A percentile compares a stretch with the other conserved stretches of the same genome.
These are phyloP conservation scores for Aspergillus egyptiacus DNA, from an alignment of 495 filamentous ascomycete genomes.

Conservation along the genomic window DNA sequence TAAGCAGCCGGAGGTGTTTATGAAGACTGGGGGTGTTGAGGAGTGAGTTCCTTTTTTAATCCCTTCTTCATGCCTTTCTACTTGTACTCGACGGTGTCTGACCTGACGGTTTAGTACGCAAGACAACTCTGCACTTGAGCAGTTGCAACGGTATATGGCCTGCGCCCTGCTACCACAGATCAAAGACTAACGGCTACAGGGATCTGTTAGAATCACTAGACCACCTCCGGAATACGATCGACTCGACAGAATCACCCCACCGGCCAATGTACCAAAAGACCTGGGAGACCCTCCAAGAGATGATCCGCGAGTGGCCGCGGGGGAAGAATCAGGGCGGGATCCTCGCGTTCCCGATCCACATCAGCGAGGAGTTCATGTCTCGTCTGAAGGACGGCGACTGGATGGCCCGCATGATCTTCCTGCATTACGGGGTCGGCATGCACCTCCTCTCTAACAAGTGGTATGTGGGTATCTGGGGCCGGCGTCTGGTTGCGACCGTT, in stretches of 20 bases:
- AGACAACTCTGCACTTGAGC: slow-evolving; percentile 9
- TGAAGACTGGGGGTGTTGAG: slow-evolving; percentile 14
- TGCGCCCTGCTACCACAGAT: neutral
- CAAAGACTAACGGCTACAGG: slow-evolving; percentile 6
- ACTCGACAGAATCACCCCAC: slow-evolving; percentile 12
- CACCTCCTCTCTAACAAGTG: slow-evolving; percentile 34
- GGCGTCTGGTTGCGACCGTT: slow-evolving; percentile 30
- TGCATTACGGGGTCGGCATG: slow-evolving; percentile 34
- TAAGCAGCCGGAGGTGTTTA: slow-evolving; percentile 8
- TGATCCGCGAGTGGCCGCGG: slow-evolving; percentile 32
- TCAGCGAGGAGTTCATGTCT: slow-evolving; percentile 25
- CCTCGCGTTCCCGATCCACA: slow-evolving; percentile 34
- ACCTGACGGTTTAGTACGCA: slow-evolving; percentile 4
- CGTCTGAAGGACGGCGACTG: slow-evolving; percentile 31
- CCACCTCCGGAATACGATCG: slow-evolving; percentile 17
- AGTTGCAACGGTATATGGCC: slow-evolving; percentile 18
- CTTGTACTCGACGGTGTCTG: neutral
- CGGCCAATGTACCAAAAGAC: slow-evolving; percentile 19
- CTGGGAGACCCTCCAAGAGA: slow-evolving; percentile 27
- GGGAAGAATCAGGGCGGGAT: slow-evolving; percentile 29
- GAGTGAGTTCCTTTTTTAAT: slow-evolving; percentile 2
- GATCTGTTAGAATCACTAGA: slow-evolving; percentile 22
- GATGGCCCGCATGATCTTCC: slow-evolving; percentile 32
- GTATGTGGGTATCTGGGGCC: slow-evolving; percentile 35
- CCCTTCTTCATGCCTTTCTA: neutral